Evolutionary conservation across 805 yeast genomes (phyloP).

Genomic region (Ogataea neopini): DNA sequence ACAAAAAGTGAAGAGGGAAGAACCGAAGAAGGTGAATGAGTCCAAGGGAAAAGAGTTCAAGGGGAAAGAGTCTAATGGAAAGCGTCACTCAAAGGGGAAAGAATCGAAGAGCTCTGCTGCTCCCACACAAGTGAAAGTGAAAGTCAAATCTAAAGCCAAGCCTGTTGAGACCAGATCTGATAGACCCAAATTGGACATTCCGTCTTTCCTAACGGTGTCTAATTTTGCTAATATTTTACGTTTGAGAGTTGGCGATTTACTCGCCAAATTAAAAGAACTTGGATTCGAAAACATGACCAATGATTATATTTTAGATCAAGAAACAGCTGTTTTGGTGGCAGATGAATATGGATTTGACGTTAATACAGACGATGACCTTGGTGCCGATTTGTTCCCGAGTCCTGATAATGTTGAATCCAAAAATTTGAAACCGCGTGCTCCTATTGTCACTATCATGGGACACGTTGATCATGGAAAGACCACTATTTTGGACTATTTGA

Average conservation of each 20-base stretch:
- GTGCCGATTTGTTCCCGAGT: slow-evolving; percentile 60
- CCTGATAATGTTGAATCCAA: slow-evolving; percentile 50
- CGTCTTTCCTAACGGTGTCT: slow-evolving; percentile 76
- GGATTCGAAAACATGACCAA: slow-evolving; percentile 76
- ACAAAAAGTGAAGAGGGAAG: no score
- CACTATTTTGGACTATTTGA: slow-evolving; percentile 81
- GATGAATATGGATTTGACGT: slow-evolving; percentile 83
- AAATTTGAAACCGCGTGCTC: slow-evolving; percentile 69
- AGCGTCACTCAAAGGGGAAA: no score
- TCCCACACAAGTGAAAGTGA: no score
- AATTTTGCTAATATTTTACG: slow-evolving; percentile 73
- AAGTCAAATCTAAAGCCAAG: slow-evolving; percentile 14
- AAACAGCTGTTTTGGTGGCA: slow-evolving; percentile 82
- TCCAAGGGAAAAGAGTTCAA: neutral
- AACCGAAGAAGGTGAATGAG: neutral
- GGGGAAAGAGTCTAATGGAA: no score
- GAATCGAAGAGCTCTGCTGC: no score
- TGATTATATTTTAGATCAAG: slow-evolving; percentile 80
- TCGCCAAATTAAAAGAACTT: slow-evolving; percentile 56
- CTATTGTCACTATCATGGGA: slow-evolving; percentile 97
- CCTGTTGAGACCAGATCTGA: neutral
- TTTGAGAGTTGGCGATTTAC: slow-evolving; percentile 61
- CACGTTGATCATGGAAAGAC: slow-evolving; percentile 99
- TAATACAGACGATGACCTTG: slow-evolving; percentile 53
- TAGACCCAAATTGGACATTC: slow-evolving; percentile 46